Evolutionary conservation across 495 filamentous ascomycete genomes (phyloP).

Genomic region (Chaetomium cochliodes): DNA sequence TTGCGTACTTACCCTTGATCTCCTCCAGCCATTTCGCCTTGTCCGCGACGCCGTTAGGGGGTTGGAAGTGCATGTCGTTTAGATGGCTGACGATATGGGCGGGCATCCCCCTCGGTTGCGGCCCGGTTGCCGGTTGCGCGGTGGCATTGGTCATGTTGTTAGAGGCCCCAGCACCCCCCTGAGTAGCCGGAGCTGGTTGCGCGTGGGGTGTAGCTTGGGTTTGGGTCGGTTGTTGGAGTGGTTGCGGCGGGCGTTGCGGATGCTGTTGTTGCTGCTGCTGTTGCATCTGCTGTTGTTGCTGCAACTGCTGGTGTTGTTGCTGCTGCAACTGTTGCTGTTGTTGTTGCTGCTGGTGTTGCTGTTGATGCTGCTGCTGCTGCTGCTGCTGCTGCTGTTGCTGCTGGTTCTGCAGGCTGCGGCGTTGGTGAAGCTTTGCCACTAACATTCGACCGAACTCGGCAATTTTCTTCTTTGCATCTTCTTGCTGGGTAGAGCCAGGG

Average conservation of each 20-base stretch:
- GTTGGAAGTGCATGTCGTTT: constrained; percentile 38
- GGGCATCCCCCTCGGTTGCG: constrained; percentile 24
- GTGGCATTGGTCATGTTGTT: constrained; percentile 7
- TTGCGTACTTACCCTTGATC: constrained; percentile 35
- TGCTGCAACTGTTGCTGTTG: too few species aligned
- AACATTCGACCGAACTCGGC: constrained; percentile 63
- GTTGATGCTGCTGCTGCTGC: constrained; percentile 18
- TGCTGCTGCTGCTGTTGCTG: constrained; percentile 21
- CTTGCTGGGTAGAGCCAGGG: constrained; percentile 55
- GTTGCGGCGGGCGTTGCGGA: too few species aligned
- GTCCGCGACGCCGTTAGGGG: constrained; percentile 26
- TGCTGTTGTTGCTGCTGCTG: too few species aligned
- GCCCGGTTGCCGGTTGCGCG: constrained; percentile 7
- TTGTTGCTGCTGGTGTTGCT: too few species aligned
- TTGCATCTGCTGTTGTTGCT: too few species aligned
- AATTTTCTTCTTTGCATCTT: constrained; percentile 62
- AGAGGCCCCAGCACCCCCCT: background rate
- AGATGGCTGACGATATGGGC: constrained; percentile 39
- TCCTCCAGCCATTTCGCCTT: constrained; percentile 36
- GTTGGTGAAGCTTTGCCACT: constrained; percentile 50
- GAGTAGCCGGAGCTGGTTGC: constrained; percentile 13
- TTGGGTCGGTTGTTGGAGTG: constrained; percentile 19
- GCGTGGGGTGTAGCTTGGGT: constrained; percentile 13
- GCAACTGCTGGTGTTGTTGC: constrained; percentile 5
- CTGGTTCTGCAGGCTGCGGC: constrained; percentile 26